Base-by-base conservation (phyloP, 306 rosid genomes). In the Senna siamea region DNA sequence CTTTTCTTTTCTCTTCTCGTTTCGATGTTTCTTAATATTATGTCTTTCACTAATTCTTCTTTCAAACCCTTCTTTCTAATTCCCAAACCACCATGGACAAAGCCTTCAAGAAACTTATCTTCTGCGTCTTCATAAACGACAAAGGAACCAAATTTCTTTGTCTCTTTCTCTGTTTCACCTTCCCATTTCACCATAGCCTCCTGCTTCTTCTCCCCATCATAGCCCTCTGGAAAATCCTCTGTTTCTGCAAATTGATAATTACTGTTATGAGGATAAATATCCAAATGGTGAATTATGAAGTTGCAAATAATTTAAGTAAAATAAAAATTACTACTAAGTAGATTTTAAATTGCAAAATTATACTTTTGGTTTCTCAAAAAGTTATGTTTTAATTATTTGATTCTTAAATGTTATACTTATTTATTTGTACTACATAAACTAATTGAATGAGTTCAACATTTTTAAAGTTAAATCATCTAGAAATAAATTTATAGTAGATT, bases 201-300 rank as follows among this genome's bases (percentile, higher is more conserved):
- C 50, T 26, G 15, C 0, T 56, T 68, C 48, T 43, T 55, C 4
- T 75, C 76, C 5, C 34, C 75, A 4, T 0, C 78, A 19, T 44
- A 63, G 26, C 50, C 67, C n/a, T 71, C 74, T 9, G 47, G 46
- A 18, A 5, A 28, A 0, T 79, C 74, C 62, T 74, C 69, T 35
- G 80, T 65, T 5, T 81, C 82, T 20, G 83, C 75, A 61, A 26
- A 61, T 11, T 17, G 47, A 30, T 3, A 8, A 5, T 15, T 11
- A 32, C 3, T 7, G 10, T 30, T 41, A 34, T n/a, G 6, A 59
- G 13, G 10, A 7, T 0, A 13, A 1, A 26, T 26, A 26, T 26
- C 30, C 30, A 26, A 26, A 26, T 26, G 30, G 30, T 26, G 30
- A 26, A 26, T 26, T 26, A 26, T 26, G 30, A 26, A 1, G 30